A percentile compares a stretch with the other conserved stretches of the same genome.
Conservation (phyloP, 441 rosid species). For the Erysimum pusillum region DNA sequence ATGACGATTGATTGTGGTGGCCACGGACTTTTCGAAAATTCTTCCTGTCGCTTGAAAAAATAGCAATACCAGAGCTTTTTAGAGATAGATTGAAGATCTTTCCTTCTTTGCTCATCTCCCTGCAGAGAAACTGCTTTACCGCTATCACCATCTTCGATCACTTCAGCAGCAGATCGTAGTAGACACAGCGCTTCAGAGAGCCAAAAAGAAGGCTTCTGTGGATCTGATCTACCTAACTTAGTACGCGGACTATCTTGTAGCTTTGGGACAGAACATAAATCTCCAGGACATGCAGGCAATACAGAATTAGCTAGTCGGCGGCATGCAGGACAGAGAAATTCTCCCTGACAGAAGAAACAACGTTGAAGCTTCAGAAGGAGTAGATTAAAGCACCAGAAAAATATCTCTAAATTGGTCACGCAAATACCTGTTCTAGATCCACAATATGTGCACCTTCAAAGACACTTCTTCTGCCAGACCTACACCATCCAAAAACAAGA, state of each 20-base stretch:
- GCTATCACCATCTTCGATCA: constrained; percentile 61
- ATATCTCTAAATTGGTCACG: constrained; percentile 22
- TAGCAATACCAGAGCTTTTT: constrained; percentile 67
- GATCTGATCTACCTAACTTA: constrained; percentile 47
- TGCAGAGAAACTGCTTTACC: constrained; percentile 58
- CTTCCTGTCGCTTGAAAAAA: constrained; percentile 59
- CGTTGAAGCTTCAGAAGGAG: constrained; percentile 27
- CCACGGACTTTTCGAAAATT: constrained; percentile 54
- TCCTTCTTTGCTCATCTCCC: constrained; percentile 54
- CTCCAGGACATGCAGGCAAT: constrained; percentile 72
- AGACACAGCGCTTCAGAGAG: constrained; percentile 74
- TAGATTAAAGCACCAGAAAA: constrained; percentile 30
- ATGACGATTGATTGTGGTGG: constrained; percentile 67
- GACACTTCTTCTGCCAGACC: constrained; percentile 70
- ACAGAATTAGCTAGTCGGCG: constrained; percentile 91
- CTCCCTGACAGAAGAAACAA: constrained; percentile 72
- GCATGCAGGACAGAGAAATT: constrained; percentile 98
- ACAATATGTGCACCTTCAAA: constrained; percentile 94
- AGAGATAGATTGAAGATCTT: constrained; percentile 64
- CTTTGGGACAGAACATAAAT: constrained; percentile 60
- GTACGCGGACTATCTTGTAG: constrained; percentile 55
- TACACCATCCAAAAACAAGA: constrained; percentile 46
- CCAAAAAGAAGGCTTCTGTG: constrained; percentile 51
- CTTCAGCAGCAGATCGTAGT: constrained; percentile 66
- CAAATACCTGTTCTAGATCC: constrained; percentile 80